Evolutionary conservation across 192 early-diverging fungal genomes (phyloP), one percentile per base, ranked within the genome.

Genomic region (Linnemannia zychae): DNA sequence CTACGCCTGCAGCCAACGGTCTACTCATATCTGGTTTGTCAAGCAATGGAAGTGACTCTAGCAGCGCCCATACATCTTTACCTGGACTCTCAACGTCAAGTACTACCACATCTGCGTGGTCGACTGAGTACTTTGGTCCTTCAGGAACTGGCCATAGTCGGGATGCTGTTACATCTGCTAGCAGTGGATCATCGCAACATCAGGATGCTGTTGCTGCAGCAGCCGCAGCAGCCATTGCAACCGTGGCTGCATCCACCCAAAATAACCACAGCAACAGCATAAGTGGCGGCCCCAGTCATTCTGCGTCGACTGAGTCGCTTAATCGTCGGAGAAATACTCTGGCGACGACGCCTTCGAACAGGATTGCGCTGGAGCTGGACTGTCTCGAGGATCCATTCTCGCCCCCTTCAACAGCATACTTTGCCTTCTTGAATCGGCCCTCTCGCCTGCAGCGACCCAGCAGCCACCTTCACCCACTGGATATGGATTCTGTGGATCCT

Each of bases 401-500:
- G 16, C 82, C 82, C 4, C 82, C 82, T 7, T 84, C 82, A 20
- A 84, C 82, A 1, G 77, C 82, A 0, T 84, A 84, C 28, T 84
- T 84, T 49, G 72, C 82, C 4, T 84, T 84, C 72, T 33, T 84
- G 71, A 84, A 84, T 34, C 75, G 82, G 2, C 76, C 81, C 3
- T 24, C 82, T 7, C 71, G 82, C 2, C 40, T 36, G 9, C 77
- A 74, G 24, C 67, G 83, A 5, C 57, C 57, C 57, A 63, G 57
- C 28, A 79, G 83, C 15, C 83, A 85, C 2, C 24, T 85, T 15
- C 73, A 79, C 34, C 74, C 83, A 7, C 24, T 79, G 36, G 83
- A 85, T 71, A 79, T 79, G 69, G 83, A 85, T 9, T 40, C 52
- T 24, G 74, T 79, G 16, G 83, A 85, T n/a, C 83, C 83, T 7